Base-by-base conservation (phyloP, 352 stramenopile species). In the Phytophthora sp. region DNA sequence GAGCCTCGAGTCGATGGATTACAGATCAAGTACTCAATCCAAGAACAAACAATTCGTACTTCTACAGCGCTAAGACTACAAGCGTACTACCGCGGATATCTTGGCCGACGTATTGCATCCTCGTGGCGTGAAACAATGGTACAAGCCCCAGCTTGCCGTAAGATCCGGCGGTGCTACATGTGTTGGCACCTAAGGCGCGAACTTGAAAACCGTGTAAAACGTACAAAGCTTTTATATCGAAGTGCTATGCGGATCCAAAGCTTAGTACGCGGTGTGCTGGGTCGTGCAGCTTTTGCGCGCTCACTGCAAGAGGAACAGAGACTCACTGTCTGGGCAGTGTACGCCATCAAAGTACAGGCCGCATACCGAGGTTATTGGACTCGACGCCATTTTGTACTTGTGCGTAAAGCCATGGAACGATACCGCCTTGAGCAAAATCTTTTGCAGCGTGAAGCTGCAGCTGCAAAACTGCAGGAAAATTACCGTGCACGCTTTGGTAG, bases 21-120 rank as follows among this genome's bases (percentile, higher is more conserved):
- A 24, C 57, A 79, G 50, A 70, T 88, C 35, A 94, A 91, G 35
- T 89, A 92, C 35, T 87, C 76, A 0, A 69, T 87, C 3, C 85
- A 94, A 45, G 72, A 91, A n/a, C 72, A 79, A 21, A 91, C 85
- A 31, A 92, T 94, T 48, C 67, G 76, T 35, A 72, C 86, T 26
- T 94, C 85, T 11, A 82, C 85, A 0, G 85, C 76, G 18, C 30
- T 94, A n/a, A 76, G 83, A 12, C 76, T 94, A 5, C 83, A 94
- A 38, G 84, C 83, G 0, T 74, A 84, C 20, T 89, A 79, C 54
- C 81, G 85, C 20, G 83, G 85, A 0, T 67, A 87, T 39, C 31
- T 81, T 12, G 81, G 76, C 12, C 74, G 85, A n/a, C 46, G 37
- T 18, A 49, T 88, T 34, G 85, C 82, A 5, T 61, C 70, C 1